Evolutionary conservation across 441 rosid species (phyloP).

Genomic region (Jatropha multifida): DNA sequence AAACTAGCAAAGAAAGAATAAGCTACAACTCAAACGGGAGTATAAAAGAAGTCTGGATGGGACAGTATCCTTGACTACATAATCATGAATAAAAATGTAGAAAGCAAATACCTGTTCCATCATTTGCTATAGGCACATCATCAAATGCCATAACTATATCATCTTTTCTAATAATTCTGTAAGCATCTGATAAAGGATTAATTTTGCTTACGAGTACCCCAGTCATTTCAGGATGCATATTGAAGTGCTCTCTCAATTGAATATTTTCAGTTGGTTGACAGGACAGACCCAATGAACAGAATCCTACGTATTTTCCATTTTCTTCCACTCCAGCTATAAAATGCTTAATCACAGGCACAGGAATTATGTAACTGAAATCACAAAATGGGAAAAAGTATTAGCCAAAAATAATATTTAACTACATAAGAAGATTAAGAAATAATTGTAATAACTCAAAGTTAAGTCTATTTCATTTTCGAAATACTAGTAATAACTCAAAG

Average conservation of each 20-base stretch:
- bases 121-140: conserved; percentile 77
- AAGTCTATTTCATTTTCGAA: neutral
- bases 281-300: conserved; percentile 79
- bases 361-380: conserved; percentile 70
- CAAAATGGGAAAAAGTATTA: conserved; percentile 9
- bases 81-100: conserved; percentile 7
- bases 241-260: conserved; percentile 61
- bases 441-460: neutral
- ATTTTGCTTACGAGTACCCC: conserved; percentile 82
- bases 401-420: conserved; percentile 17
- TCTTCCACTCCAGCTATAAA: conserved; percentile 72
- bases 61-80: neutral
- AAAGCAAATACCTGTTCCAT: conserved; percentile 68
- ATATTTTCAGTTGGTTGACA: conserved; percentile 84
- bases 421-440: neutral
- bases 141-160: conserved; percentile 80
- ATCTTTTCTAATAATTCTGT: conserved; percentile 57
- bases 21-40: neutral
- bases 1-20: neutral
- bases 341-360: conserved; percentile 78
- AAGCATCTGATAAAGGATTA: conserved; percentile 70
- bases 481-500: neutral
- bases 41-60: neutral
- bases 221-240: conserved; percentile 65
- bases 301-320: conserved; percentile 65